Conservation (phyloP, 768 basidiomycete species). For the Mycena latifolia region DNA sequence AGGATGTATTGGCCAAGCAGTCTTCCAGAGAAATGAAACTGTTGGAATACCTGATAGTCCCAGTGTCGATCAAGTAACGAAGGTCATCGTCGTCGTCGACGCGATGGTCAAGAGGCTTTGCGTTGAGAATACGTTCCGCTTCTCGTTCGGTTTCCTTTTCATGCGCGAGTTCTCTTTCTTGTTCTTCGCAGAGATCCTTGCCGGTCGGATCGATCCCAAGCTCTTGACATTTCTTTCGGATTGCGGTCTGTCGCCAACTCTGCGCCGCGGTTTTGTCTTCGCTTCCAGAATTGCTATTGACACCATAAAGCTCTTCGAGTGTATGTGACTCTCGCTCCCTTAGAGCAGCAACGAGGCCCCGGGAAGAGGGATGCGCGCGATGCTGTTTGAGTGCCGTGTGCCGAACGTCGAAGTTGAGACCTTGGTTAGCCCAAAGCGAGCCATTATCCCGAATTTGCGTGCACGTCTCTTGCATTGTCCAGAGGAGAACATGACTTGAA, state of each 20-base stretch:
- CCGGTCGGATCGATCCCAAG: slow-evolving; percentile 1
- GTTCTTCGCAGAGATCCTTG: slow-evolving; percentile 20
- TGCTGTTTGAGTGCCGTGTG: slow-evolving; percentile 11
- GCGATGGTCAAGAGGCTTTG: neutral
- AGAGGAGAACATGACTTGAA: slow-evolving; percentile 20
- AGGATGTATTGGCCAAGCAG: slow-evolving; percentile 22
- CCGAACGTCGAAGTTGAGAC: slow-evolving; percentile 22
- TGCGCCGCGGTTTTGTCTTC: neutral
- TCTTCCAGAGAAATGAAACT: slow-evolving; percentile 9
- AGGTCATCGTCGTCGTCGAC: neutral
- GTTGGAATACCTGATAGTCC: neutral
- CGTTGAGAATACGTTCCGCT: slow-evolving; percentile 1
- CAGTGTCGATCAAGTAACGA: neutral
- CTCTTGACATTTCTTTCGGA: neutral
- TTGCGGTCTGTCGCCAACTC: neutral
- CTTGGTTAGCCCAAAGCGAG: slow-evolving; percentile 28
- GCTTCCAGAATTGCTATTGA: neutral
- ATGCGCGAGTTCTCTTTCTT: slow-evolving; percentile 27
- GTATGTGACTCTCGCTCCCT: slow-evolving; percentile 18
- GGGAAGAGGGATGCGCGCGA: neutral
- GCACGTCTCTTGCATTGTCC: slow-evolving; percentile 23
- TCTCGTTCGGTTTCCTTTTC: slow-evolving; percentile 31
- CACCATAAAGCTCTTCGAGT: slow-evolving; percentile 27
- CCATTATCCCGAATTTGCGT: slow-evolving; percentile 20
- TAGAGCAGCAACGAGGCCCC: neutral